Evolutionary conservation across 2,329 filamentous ascomycete species (phyloP), one percentile per base, ranked within the genome.

Genomic region (Sporothrix brunneoviolacea): DNA sequence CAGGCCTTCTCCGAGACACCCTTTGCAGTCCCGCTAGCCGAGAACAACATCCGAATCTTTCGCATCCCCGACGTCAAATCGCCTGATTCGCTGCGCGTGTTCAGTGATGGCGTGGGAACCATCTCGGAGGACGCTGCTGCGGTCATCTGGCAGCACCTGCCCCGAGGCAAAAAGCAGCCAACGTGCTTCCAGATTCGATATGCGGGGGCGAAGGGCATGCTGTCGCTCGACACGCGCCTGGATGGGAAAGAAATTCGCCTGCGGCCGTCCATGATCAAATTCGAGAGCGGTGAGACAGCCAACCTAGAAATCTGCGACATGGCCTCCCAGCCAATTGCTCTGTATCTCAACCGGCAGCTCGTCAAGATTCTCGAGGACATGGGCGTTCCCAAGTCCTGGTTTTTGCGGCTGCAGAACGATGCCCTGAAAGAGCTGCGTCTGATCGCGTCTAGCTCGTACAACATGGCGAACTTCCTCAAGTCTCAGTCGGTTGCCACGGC

Each of bases 291-390:
- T 0, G 72, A 77, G 35, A 68, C 62, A 2, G 63, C 62, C 4
- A 75, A 84, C 45, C 70, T 91, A 1, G 86, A 85, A 53, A 87
- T 90, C 39, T 91, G 86, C 60, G 85, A 84, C 41, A 75, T 80
- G 37, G 82, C 81, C 0, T 80, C 79, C 33, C 80, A 75, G 45
- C 83, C 86, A 0, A 73, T 91, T 7, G 78, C 78, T 0, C 72
- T 91, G 57, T 79, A 82, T 16, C 74, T 94, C 1, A 94, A 94
- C 60, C 81, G 85, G 1, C 87, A 88, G 57, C 73, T 91, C 54
- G 89, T 94, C 67, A 94, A 94, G 62, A 89, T 94, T 5, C 65
- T 95, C 1, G 89, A 95, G 60, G 89, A 94, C 57, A 81, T 91
- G 64, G 75, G 76, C 0, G 80, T 86, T 0, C 62, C 71, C 0